These are phyloP conservation scores for Corymbia citriodora DNA, from an alignment of 441 rosid genomes.

Conservation along the genomic window DNA sequence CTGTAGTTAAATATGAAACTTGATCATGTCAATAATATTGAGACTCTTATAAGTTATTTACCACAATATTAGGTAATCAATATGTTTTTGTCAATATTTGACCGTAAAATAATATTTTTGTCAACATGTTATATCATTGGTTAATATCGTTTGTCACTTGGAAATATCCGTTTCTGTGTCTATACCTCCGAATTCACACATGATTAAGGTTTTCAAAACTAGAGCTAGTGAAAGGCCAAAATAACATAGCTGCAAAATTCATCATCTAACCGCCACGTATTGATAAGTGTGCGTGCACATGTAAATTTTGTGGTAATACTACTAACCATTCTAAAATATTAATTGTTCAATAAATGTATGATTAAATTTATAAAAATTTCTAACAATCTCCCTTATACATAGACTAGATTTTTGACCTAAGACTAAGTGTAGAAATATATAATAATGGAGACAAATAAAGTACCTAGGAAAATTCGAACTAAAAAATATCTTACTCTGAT, in stretches of 20 bases:
- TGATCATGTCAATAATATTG: not conserved
- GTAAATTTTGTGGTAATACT: not conserved
- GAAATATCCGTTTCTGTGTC: not conserved
- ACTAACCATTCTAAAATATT: not conserved
- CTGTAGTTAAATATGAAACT: not conserved
- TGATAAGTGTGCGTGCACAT: not conserved
- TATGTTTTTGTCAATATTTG: too few species aligned
- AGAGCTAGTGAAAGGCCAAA: not conserved
- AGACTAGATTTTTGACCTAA: too few species aligned
- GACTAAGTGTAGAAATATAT: not conserved
- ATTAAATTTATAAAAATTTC: not conserved
- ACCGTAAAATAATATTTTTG: not conserved
- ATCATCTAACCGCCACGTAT: fast-evolving
- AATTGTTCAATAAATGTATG: fast-evolving
- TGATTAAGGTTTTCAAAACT: not conserved
- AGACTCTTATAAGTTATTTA: not conserved
- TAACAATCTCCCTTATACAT: not conserved
- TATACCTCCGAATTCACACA: not conserved
- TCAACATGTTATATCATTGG: not conserved
- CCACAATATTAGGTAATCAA: not conserved
- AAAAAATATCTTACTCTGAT: not conserved
- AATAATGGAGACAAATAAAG: not conserved
- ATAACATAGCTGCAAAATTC: not conserved
- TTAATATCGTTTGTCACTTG: not conserved
- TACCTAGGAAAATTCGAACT: not conserved